Evolutionary conservation across 2,329 filamentous ascomycete species (phyloP), one percentile per base, ranked within the genome.

Genomic region (Xylaria multiplex): DNA sequence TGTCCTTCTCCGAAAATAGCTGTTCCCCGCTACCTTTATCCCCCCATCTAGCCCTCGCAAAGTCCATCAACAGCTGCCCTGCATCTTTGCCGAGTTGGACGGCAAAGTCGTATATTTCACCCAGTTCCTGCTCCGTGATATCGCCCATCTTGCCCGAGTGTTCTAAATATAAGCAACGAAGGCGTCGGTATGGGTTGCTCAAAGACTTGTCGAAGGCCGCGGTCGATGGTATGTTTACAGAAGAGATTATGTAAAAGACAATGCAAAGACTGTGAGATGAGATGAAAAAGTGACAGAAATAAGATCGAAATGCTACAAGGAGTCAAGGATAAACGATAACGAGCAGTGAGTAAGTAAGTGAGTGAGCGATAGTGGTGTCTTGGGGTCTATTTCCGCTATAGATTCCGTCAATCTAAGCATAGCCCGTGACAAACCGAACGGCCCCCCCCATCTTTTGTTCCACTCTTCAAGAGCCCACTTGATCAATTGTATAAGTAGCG

Each of bases 51-150:
- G 82, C 76, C 69, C 85, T 82, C n/a, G 89, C 86, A 13, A 86
- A 88, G 54, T 88, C 83, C 75, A 91, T 85, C 48, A 93, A 83
- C 73, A 92, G 83, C 60, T 85, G 79, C 6, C 91, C 91, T 0
- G 91, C 91, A 79, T 89, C 84, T 73, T 90, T 90, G 68, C 88
- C 90, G 3, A 93, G 80, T 70, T 91, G 84, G 35, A 93, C 77
- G 1, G 91, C 90, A 75, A 93, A 93, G 22, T 80, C 80, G 76
- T 93, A 91, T 72, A 92, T 88, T 54, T 88, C 86, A 66, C 86
- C 81, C 27, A 93, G 79, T 57, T 91, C 85, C 37, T 80, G 65
- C 43, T 80, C 76, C 59, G 76, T 77, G 55, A 81, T 70, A 1
- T 72, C 55, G 45, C 56, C 14, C 60, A 71, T 70, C 2, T 57